These are phyloP conservation scores for Dittrichia graveolens DNA, from an alignment of 129 eudicot genomes.

Conservation along the genomic window DNA sequence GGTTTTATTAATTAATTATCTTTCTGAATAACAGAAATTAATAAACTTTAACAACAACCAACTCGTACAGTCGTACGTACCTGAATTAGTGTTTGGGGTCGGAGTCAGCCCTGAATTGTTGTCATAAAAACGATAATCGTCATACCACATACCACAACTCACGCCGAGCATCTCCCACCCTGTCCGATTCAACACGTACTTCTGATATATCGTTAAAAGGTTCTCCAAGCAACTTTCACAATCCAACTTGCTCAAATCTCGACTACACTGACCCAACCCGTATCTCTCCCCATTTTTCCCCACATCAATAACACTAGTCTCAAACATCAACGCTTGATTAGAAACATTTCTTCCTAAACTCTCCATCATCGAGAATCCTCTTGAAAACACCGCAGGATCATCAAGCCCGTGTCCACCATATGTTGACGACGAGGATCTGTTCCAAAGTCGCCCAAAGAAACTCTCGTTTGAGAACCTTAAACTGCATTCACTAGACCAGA, in stretches of 20 bases:
- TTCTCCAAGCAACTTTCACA: slow-evolving; percentile 35
- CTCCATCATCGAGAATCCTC: slow-evolving; percentile 39
- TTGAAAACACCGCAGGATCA: slow-evolving; percentile 25
- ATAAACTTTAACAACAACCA: background rate
- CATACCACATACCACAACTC: slow-evolving; percentile 44
- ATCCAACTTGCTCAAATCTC: slow-evolving; percentile 28
- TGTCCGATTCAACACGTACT: slow-evolving; percentile 18
- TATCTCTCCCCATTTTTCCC: slow-evolving; percentile 31
- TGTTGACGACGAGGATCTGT: slow-evolving; percentile 5
- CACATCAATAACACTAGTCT: slow-evolving; percentile 16
- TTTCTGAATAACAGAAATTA: background rate
- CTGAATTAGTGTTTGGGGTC: slow-evolving; percentile 10
- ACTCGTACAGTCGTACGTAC: too few relatives aligned
- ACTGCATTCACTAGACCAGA: slow-evolving; percentile 27
- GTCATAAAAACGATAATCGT: slow-evolving; percentile 18
- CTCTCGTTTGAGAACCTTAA: slow-evolving; percentile 30
- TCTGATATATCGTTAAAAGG: slow-evolving; percentile 10
- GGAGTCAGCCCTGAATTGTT: background rate
- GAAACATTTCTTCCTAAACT: slow-evolving; percentile 22
- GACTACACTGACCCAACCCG: slow-evolving; percentile 40
- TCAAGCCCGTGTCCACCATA: background rate
- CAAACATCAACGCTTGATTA: slow-evolving; percentile 33
- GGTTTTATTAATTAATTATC: background rate
- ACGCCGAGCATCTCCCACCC: slow-evolving; percentile 36
- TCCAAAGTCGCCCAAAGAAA: slow-evolving; percentile 25